A percentile compares a stretch with the other conserved stretches of the same genome.
phyloP scores from a whole-genome alignment of 768 basidiomycete species.

The Lentinula boryana region DNA sequence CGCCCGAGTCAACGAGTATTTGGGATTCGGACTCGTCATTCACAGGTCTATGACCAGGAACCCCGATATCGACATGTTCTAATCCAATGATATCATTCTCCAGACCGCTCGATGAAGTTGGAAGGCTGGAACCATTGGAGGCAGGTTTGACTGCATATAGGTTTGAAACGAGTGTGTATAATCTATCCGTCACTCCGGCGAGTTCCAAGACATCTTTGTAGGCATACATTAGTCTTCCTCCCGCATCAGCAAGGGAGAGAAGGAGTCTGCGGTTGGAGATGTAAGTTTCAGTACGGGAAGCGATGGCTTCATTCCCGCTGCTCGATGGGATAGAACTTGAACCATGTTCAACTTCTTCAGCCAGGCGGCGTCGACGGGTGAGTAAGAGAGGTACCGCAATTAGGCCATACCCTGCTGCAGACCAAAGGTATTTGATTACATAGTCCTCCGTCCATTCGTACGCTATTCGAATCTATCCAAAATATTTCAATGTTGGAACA shows the following conservation, averaged over 20 bases:
- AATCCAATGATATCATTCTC: constrained; percentile 50
- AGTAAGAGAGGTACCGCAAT: constrained; percentile 89
- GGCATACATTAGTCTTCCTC: constrained; percentile 93
- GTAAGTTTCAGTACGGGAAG: constrained; percentile 50
- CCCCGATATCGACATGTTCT: constrained; percentile 62
- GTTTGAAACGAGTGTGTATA: constrained; percentile 77
- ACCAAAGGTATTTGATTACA: constrained; percentile 79
- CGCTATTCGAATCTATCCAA: constrained; percentile 70
- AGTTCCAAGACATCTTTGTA: constrained; percentile 94
- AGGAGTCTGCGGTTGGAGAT: constrained; percentile 90
- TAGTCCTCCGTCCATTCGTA: constrained; percentile 97
- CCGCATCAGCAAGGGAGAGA: constrained; percentile 93
- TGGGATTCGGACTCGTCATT: neutral
- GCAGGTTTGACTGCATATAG: constrained; percentile 65
- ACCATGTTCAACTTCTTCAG: neutral
- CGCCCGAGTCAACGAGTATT: constrained; percentile 5
- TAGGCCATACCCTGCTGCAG: constrained; percentile 83
- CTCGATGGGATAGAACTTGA: neutral
- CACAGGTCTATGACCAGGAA: constrained; percentile 32
- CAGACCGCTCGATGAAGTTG: constrained; percentile 12
- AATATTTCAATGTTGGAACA: neutral
- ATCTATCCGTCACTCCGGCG: constrained; percentile 87
- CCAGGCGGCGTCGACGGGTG: constrained; percentile 43
- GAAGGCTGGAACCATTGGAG: constrained; percentile 36
- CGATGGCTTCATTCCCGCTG: neutral